These are phyloP conservation scores for Dovyalis caffra DNA, from an alignment of 345 rosid genomes.

Conservation along the genomic window DNA sequence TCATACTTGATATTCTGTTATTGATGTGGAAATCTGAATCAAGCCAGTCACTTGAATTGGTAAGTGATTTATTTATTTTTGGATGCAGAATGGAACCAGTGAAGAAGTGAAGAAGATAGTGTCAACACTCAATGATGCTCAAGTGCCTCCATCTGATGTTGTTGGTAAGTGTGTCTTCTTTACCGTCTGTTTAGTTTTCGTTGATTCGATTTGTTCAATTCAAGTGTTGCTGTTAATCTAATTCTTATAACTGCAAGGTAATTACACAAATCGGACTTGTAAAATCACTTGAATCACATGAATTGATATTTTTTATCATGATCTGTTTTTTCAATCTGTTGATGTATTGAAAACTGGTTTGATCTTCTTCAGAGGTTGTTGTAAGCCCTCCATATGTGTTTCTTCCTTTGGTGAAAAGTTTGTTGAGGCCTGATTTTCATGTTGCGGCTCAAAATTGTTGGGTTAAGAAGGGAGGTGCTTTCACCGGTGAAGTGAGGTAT, in stretches of 20 bases:
- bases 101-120: constrained; percentile 95
- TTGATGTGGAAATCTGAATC: neutral
- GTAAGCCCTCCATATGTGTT: constrained; percentile 85
- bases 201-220: neutral
- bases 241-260: no score
- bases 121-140: constrained; percentile 53
- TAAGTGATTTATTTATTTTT: neutral
- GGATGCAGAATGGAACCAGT: constrained; percentile 71
- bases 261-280: neutral
- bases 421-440: constrained; percentile 63
- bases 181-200: no score
- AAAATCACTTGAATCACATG: neutral
- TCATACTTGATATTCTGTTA: neutral
- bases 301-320: neutral
- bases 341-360: neutral
- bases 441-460: constrained; percentile 96
- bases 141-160: constrained; percentile 72
- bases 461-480: constrained; percentile 97
- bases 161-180: constrained; percentile 50
- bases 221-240: no score
- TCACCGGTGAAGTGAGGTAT: constrained; percentile 92
- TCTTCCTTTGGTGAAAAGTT: constrained; percentile 64
- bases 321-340: neutral
- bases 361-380: constrained; percentile 66
- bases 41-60: neutral